Evolutionary conservation across 495 filamentous ascomycete genomes (phyloP).

Genomic region (Penicillium manginii): DNA sequence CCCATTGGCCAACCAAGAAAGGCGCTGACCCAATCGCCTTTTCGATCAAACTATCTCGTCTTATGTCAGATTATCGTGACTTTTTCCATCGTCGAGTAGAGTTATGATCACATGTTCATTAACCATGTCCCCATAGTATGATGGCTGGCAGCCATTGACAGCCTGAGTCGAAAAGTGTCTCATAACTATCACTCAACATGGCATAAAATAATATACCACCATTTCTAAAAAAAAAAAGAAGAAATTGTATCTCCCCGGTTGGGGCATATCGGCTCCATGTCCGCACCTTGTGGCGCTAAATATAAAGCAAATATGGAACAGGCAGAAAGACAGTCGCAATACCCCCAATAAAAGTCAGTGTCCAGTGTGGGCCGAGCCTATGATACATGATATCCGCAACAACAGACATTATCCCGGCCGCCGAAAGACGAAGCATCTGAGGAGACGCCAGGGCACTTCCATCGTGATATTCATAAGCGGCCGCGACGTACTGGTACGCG

Average conservation of each 20-base stretch:
- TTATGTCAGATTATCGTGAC: background rate
- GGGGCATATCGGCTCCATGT: slow-evolving; percentile 15
- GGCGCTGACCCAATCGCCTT: background rate
- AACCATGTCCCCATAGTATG: background rate
- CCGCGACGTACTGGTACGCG: slow-evolving; percentile 54
- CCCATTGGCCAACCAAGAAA: background rate
- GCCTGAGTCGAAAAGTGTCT: too few species aligned
- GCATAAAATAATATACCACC: too few species aligned
- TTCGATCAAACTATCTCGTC: background rate
- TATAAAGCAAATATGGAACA: slow-evolving; percentile 47
- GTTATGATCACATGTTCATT: background rate
- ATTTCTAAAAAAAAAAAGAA: too few species aligned
- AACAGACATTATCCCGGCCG: slow-evolving; percentile 49
- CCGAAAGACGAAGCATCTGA: slow-evolving; percentile 47
- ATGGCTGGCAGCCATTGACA: too few species aligned
- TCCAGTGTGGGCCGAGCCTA: slow-evolving; percentile 52
- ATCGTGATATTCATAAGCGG: slow-evolving; percentile 43
- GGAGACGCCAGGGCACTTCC: slow-evolving; percentile 45
- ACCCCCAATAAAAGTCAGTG: slow-evolving; percentile 49
- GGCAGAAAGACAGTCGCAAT: slow-evolving; percentile 50
- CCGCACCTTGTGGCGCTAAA: slow-evolving; percentile 9
- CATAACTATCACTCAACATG: too few species aligned
- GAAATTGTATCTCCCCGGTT: background rate
- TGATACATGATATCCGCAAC: slow-evolving; percentile 49
- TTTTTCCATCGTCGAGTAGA: background rate